Conservation (phyloP, 192 early-diverging fungal species). For the Backusella liffmaniae region DNA sequence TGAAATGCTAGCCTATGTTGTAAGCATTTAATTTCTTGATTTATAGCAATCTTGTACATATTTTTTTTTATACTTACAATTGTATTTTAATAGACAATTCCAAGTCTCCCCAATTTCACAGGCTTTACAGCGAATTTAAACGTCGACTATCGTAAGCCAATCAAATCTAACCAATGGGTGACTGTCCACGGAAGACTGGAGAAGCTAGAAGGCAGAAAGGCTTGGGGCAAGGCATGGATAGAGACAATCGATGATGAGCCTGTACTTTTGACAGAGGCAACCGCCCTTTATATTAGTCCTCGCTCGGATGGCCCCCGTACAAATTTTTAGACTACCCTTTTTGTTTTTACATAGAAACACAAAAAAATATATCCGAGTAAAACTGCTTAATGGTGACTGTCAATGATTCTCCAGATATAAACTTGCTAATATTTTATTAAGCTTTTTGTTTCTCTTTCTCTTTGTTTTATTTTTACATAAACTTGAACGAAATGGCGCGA, state of each 20-base stretch:
- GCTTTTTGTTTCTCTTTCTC: background rate
- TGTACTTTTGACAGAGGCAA: slow-evolving; percentile 22
- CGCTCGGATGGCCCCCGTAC: slow-evolving; percentile 12
- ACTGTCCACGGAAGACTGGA: slow-evolving; percentile 23
- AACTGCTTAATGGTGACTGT: background rate
- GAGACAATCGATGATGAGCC: slow-evolving; percentile 19
- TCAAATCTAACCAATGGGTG: slow-evolving; percentile 30
- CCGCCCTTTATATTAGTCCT: slow-evolving; percentile 32
- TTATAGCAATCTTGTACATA: background rate
- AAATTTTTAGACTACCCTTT: slow-evolving; percentile 6
- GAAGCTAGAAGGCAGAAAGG: slow-evolving; percentile 29
- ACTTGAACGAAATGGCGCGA: background rate
- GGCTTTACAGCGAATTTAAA: slow-evolving; percentile 37
- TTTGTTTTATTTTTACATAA: background rate
- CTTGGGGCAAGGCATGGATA: slow-evolving; percentile 30
- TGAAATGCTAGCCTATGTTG: slow-evolving; percentile 36
- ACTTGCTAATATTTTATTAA: background rate
- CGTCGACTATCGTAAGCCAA: slow-evolving; percentile 30
- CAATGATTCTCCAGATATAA: background rate
- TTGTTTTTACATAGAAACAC: background rate
- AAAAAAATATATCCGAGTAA: background rate
- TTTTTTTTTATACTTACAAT: background rate
- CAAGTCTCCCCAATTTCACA: slow-evolving; percentile 27
- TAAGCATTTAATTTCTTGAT: slow-evolving; percentile 11
- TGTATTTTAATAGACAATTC: slow-evolving; percentile 7